Conservation (phyloP, 2,329 filamentous ascomycete species). For the Pseudogymnoascus sp. region DNA sequence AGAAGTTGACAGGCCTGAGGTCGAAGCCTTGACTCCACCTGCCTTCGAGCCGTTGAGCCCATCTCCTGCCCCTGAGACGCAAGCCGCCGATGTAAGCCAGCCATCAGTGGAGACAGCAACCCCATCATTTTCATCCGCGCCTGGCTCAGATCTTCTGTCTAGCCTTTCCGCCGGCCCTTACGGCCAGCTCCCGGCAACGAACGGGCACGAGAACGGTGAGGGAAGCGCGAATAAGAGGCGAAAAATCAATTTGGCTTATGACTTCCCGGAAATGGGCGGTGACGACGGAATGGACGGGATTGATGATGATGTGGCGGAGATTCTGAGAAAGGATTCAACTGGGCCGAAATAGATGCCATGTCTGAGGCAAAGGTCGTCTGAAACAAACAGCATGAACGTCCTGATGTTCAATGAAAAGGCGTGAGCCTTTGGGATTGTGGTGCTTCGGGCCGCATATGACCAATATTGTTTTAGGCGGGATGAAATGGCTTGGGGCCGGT, state of each 20-base stretch:
- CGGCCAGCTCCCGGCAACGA: constrained; percentile 21
- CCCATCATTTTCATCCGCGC: constrained; percentile 14
- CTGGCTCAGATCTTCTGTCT: constrained; percentile 31
- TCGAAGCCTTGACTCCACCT: constrained; percentile 83
- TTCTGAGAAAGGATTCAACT: constrained; percentile 39
- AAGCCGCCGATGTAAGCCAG: constrained; percentile 6
- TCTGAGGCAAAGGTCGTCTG: background rate
- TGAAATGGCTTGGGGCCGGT: background rate
- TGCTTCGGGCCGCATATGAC: background rate
- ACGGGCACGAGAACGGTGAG: constrained; percentile 7
- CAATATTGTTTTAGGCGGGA: background rate
- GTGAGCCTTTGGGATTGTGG: background rate
- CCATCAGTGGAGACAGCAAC: constrained; percentile 15
- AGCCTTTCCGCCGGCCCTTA: constrained; percentile 29
- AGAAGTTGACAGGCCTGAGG: constrained; percentile 66
- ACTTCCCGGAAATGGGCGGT: constrained; percentile 39
- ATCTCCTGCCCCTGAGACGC: constrained; percentile 31
- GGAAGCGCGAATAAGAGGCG: constrained; percentile 38
- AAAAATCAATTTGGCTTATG: constrained; percentile 38
- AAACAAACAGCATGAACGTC: background rate
- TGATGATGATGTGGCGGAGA: constrained; percentile 52
- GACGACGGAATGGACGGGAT: constrained; percentile 46
- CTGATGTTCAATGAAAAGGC: background rate
- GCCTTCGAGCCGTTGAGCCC: constrained; percentile 45
- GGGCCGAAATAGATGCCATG: background rate